Evolutionary conservation across 495 filamentous ascomycete genomes (phyloP), one percentile per base, ranked within the genome.

Genomic region (Trichoderma orchidacearum): DNA sequence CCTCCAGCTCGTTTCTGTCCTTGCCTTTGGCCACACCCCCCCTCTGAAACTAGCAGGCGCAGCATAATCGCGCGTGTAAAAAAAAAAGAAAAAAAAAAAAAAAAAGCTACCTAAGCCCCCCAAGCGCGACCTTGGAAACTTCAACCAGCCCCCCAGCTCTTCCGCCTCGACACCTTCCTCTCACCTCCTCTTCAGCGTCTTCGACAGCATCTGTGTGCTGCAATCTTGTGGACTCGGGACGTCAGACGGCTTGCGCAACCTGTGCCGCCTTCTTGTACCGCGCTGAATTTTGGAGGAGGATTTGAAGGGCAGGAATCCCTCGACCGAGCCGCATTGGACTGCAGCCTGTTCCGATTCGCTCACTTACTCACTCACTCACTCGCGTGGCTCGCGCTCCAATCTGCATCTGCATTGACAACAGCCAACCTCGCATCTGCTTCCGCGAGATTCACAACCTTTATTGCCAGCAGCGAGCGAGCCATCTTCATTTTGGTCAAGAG

Each of bases 21-120:
- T 48, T 18, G 27, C 23, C 18, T n/a, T n/a, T 13, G 41, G 41
- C 41, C 41, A 48, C 41, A 18, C 41, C 41, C 41, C 41, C 41
- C 27, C n/a, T n/a, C n/a, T n/a, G n/a, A 17, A 21, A 21, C 17
- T 45, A 45, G 38, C 68, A 70, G 66, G 68, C 69, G 67, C 67
- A 70, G 62, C 63, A 66, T 72, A 74, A 74, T 73, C 71, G 71
- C 71, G 71, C 71, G 71, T 74, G 61, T 72, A 72, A 68, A 66
- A 34, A 34, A 36, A 48, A 48, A 48, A 48, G 27, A 48, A 48
- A n/a, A n/a, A n/a, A n/a, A n/a, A n/a, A n/a, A 36, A 48, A 48
- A 48, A 48, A 48, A 48, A 48, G 41, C 41, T 48, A 48, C 41
- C 41, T 48, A 48, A 48, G 41, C 41, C 41, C 41, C 60, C 59